phyloP scores from a whole-genome alignment of 2,329 filamentous ascomycete genomes.

The Orbilia javanica region DNA sequence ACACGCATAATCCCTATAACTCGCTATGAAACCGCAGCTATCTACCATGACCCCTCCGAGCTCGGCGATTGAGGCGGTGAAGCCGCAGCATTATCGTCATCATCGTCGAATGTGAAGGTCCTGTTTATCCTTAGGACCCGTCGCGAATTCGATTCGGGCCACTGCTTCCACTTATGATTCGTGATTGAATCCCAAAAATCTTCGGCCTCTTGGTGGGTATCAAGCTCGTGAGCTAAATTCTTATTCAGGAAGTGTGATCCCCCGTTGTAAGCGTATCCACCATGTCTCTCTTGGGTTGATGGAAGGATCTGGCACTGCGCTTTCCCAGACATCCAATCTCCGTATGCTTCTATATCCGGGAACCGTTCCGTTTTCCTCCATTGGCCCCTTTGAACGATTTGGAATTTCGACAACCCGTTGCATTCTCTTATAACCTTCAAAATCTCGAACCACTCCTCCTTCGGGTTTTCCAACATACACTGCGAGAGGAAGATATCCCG shows the following conservation, averaged over 20 bases:
- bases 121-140: conserved; percentile 31
- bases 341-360: conserved; percentile 25
- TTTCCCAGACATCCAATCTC: conserved; percentile 20
- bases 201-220: conserved; percentile 18
- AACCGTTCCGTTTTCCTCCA: conserved; percentile 40
- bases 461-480: conserved; percentile 39
- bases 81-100: conserved; percentile 15
- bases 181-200: conserved; percentile 40
- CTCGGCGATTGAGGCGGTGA: conserved; percentile 23
- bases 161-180: conserved; percentile 36
- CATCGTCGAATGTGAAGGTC: conserved; percentile 35
- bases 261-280: conserved; percentile 5
- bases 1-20: neutral
- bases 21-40: neutral
- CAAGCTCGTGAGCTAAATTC: conserved; percentile 25
- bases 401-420: neutral
- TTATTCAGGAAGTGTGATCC: conserved; percentile 18
- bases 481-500: conserved; percentile 27
- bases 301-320: conserved; percentile 11
- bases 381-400: conserved; percentile 28
- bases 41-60: conserved; percentile 22
- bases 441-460: conserved; percentile 36
- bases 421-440: conserved; percentile 25
- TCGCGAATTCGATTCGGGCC: conserved; percentile 31
- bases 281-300: conserved; percentile 15